Conservation (phyloP, 2,329 filamentous ascomycete genomes). For the Fusarium pseudograminearum region DNA sequence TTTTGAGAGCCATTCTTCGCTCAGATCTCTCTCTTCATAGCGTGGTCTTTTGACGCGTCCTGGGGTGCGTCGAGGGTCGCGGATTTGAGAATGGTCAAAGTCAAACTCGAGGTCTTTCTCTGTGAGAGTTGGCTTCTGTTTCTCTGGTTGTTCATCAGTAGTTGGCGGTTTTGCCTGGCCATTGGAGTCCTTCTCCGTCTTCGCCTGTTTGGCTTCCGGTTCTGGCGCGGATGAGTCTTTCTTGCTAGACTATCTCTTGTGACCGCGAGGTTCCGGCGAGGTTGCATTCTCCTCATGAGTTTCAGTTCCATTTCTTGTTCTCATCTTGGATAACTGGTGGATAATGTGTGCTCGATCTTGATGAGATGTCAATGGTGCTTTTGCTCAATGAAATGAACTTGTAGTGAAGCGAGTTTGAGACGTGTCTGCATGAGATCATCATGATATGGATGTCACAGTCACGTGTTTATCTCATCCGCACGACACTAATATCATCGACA, state of each 20-base stretch:
- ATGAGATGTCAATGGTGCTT: background rate
- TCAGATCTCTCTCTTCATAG: background rate
- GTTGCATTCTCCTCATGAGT: constrained; percentile 1
- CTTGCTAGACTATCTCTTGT: constrained; percentile 14
- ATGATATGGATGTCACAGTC: background rate
- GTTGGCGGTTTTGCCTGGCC: background rate
- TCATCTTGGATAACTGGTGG: background rate
- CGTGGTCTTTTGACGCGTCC: constrained; percentile 24
- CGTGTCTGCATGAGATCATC: background rate
- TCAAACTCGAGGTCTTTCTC: constrained; percentile 30
- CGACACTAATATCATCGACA: background rate
- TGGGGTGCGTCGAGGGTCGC: constrained; percentile 30
- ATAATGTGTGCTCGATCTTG: fast-evolving
- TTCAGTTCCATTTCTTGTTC: constrained; percentile 11
- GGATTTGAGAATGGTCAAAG: constrained; percentile 28
- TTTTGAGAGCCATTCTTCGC: constrained; percentile 22
- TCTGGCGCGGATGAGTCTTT: background rate
- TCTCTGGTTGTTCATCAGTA: background rate
- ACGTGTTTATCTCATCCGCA: background rate
- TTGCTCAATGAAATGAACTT: too few relatives aligned
- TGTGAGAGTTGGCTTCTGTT: constrained; percentile 2
- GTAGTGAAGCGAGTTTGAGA: background rate
- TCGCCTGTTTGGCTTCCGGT: constrained; percentile 16
- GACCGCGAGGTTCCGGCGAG: background rate
- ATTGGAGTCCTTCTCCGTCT: background rate